Percentiles rank a stretch among this genome's conserved stretches.
Evolutionary conservation across 768 basidiomycete species (phyloP).

Genomic region (Mycena galericulata): DNA sequence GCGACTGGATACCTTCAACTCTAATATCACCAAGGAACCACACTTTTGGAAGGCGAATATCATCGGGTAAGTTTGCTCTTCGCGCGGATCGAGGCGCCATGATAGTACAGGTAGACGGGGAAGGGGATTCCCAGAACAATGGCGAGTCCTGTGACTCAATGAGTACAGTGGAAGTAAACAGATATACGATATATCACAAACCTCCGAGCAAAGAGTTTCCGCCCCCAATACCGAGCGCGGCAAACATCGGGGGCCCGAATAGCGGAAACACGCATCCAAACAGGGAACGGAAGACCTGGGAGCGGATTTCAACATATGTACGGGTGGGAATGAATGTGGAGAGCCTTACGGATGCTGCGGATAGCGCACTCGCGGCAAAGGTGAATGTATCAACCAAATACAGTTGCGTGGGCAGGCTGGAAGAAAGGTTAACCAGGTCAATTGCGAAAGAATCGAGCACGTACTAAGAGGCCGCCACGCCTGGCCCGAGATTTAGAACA

Average conservation of each 20-base stretch:
- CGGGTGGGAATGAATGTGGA: neutral
- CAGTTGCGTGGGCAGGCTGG: slow-evolving; percentile 72
- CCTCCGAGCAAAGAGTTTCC: slow-evolving; percentile 71
- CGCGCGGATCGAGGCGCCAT: slow-evolving; percentile 39
- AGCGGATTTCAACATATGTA: neutral
- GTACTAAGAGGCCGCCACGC: slow-evolving; percentile 68
- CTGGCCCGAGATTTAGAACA: slow-evolving; percentile 46
- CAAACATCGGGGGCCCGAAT: slow-evolving; percentile 71
- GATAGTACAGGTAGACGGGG: slow-evolving; percentile 64
- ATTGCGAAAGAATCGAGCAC: neutral
- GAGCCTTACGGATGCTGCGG: slow-evolving; percentile 65
- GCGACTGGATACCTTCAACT: neutral
- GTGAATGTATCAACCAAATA: slow-evolving; percentile 78
- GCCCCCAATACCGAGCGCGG: slow-evolving; percentile 63
- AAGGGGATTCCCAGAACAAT: slow-evolving; percentile 68
- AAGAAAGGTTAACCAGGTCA: slow-evolving; percentile 30
- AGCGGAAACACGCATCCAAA: slow-evolving; percentile 76
- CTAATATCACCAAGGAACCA: neutral
- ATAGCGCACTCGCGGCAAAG: slow-evolving; percentile 74
- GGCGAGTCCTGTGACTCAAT: slow-evolving; percentile 44
- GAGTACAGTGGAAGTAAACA: slow-evolving; percentile 29
- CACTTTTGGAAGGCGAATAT: neutral
- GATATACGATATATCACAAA: slow-evolving; percentile 33
- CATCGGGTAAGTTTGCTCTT: too few species aligned
- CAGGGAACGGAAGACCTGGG: slow-evolving; percentile 68